A percentile compares a stretch with the other conserved stretches of the same genome.
Conservation (phyloP, 2,329 filamentous ascomycete species). For the Dactylellina drechsleri region DNA sequence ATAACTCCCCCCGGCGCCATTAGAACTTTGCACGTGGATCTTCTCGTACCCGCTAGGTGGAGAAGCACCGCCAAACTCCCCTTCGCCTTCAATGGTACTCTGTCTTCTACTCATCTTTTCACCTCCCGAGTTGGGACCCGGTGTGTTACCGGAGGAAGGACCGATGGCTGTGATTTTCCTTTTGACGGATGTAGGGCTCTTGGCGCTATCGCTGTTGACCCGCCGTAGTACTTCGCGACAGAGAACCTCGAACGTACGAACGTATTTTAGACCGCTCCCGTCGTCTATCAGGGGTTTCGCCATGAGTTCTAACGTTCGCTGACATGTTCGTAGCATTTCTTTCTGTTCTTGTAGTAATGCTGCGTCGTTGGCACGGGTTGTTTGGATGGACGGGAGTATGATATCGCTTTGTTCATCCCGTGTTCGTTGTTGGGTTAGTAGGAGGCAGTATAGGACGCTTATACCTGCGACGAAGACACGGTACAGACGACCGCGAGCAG, state of each 20-base stretch:
- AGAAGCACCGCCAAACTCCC: slow-evolving; percentile 50
- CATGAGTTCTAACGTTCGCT: slow-evolving; percentile 51
- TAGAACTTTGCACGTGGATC: slow-evolving; percentile 42
- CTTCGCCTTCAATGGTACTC: slow-evolving; percentile 47
- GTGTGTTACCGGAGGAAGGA: not conserved
- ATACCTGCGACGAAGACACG: slow-evolving; percentile 53
- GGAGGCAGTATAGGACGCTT: slow-evolving; percentile 46
- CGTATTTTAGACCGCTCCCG: slow-evolving; percentile 50
- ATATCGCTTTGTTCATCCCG: slow-evolving; percentile 50
- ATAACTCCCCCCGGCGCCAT: slow-evolving; percentile 32
- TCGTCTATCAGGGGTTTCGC: slow-evolving; percentile 52
- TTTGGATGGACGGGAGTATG: slow-evolving; percentile 47
- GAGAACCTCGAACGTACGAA: slow-evolving; percentile 52
- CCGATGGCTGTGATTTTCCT: slow-evolving; percentile 22
- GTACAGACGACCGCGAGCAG: slow-evolving; percentile 46
- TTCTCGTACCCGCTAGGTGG: slow-evolving; percentile 54
- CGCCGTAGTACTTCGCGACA: slow-evolving; percentile 46
- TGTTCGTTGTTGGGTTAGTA: slow-evolving; percentile 51
- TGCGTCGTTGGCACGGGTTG: slow-evolving; percentile 46
- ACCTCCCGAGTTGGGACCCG: not conserved
- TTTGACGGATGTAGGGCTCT: slow-evolving; percentile 37
- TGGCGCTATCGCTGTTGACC: slow-evolving; percentile 38
- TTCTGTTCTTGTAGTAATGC: slow-evolving; percentile 52
- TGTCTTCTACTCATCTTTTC: slow-evolving; percentile 48
- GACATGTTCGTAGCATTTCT: slow-evolving; percentile 48